Evolutionary conservation across 208 protist species (phyloP).

Genomic region (Balamuthia mandrillaris): DNA sequence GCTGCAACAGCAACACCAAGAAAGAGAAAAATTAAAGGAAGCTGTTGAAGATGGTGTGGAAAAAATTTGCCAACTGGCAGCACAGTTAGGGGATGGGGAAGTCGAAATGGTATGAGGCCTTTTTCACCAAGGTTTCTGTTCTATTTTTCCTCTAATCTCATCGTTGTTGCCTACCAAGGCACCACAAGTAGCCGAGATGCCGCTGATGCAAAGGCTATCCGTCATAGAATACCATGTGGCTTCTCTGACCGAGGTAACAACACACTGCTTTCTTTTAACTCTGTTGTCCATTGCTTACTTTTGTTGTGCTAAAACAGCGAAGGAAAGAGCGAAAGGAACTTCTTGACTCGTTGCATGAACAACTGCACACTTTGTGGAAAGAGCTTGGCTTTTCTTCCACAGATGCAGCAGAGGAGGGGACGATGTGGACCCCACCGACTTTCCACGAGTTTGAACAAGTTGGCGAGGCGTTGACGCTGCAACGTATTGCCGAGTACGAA

Average conservation of each 20-base stretch:
- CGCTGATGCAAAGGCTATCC: not conserved
- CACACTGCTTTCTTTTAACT: not conserved
- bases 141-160: not conserved
- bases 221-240: not conserved
- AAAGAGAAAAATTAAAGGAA: not conserved
- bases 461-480: not conserved
- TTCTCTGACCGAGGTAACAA: not conserved
- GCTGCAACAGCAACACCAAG: not conserved
- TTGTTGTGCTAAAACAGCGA: not conserved
- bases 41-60: not conserved
- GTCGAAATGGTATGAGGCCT: not conserved
- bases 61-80: not conserved
- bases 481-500: conserved; percentile 20
- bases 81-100: not conserved
- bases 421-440: not conserved
- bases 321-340: not conserved
- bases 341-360: not conserved
- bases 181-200: not conserved
- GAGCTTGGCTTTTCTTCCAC: not conserved
- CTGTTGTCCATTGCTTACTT: not conserved
- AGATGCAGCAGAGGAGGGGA: not conserved
- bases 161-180: not conserved
- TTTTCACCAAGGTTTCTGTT: not conserved
- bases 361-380: not conserved
- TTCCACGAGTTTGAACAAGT: too few species aligned